Evolutionary conservation across 176 grass and related monocot species (phyloP).

Genomic region (Triticum dicoccoides): DNA sequence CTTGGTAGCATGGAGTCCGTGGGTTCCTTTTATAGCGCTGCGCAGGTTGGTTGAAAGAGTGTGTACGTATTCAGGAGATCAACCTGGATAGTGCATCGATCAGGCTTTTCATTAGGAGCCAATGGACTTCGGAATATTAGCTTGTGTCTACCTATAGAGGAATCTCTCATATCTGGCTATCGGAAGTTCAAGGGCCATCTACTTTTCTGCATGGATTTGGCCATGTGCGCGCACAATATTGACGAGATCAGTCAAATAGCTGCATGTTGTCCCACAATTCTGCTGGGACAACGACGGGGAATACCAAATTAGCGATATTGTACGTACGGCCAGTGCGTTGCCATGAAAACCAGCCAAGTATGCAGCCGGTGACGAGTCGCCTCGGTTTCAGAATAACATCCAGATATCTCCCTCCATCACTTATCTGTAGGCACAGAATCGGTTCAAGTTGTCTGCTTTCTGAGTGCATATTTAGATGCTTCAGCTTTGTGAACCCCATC

Average conservation of each 20-base stretch:
- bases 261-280: not conserved
- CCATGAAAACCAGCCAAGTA: conserved; percentile 11
- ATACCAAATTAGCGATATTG: conserved; percentile 1
- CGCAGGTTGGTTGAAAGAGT: not conserved
- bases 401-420: not conserved
- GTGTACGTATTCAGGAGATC: not conserved
- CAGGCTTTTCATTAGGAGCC: not conserved
- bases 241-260: not conserved
- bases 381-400: conserved; percentile 45
- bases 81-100: not conserved
- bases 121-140: not conserved
- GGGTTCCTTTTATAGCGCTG: conserved; percentile 30
- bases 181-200: not conserved
- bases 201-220: not conserved
- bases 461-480: conserved; percentile 21
- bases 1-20: not conserved
- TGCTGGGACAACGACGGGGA: not conserved
- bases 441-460: conserved; percentile 39
- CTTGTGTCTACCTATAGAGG: not conserved
- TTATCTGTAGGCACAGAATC: conserved; percentile 40
- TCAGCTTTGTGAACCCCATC: conserved; percentile 31
- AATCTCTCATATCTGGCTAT: not conserved
- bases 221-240: not conserved
- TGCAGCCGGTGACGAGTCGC: conserved; percentile 25
- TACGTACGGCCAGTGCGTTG: conserved; percentile 19